These are phyloP conservation scores for Talaromyces sp. DNA, from an alignment of 2,329 filamentous ascomycete species.

Conservation along the genomic window DNA sequence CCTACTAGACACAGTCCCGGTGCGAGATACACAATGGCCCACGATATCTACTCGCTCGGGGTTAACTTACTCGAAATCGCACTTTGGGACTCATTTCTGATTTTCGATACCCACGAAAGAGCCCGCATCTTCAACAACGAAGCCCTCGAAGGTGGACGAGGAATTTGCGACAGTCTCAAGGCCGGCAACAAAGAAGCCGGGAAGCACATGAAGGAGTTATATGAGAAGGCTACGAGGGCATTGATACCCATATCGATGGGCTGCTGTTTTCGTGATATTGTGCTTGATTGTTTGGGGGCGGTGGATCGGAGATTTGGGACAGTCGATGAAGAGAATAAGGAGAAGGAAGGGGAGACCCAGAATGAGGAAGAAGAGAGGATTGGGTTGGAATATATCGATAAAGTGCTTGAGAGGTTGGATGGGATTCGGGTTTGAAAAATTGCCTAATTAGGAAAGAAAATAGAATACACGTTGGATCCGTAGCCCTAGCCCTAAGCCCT, in stretches of 20 bases:
- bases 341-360: background rate
- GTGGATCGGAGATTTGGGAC: background rate
- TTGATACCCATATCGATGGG: constrained; percentile 4
- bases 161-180: background rate
- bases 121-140: background rate
- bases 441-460: background rate
- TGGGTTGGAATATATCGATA: constrained; percentile 3
- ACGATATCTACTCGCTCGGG: background rate
- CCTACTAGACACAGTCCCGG: background rate
- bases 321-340: background rate
- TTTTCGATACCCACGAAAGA: constrained; percentile 1
- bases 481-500: background rate
- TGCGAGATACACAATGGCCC: background rate
- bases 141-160: background rate
- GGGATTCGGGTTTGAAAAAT: background rate
- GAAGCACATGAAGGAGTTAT: background rate
- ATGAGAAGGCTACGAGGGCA: background rate
- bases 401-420: background rate
- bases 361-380: background rate
- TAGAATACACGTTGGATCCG: too few species aligned
- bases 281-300: background rate
- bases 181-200: background rate
- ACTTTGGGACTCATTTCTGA: background rate
- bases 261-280: background rate
- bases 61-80: background rate